Percentiles rank a stretch among this genome's conserved stretches.
These are phyloP conservation scores for Sclerotinia minor DNA, from an alignment of 2,329 filamentous ascomycete genomes.

Conservation along the genomic window DNA sequence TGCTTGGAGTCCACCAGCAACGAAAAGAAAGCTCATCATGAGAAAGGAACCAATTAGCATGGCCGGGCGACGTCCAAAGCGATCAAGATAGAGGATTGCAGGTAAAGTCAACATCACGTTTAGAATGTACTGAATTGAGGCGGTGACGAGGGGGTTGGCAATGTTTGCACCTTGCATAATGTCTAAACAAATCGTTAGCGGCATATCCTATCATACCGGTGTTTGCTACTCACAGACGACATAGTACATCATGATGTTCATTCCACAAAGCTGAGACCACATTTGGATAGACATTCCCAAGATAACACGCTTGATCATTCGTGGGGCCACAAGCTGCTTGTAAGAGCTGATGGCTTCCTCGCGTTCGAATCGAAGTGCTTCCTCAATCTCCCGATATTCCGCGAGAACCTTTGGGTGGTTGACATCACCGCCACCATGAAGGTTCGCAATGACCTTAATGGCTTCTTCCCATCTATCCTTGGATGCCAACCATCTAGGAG, in stretches of 20 bases:
- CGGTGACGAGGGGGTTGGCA: slow-evolving; percentile 61
- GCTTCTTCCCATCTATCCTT: slow-evolving; percentile 68
- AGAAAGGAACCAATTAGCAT: slow-evolving; percentile 61
- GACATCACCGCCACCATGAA: slow-evolving; percentile 59
- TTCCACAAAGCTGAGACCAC: slow-evolving; percentile 73
- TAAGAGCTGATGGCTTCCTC: slow-evolving; percentile 69
- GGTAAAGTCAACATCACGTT: slow-evolving; percentile 78
- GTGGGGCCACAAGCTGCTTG: slow-evolving; percentile 67
- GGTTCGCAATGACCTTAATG: slow-evolving; percentile 54
- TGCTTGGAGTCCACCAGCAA: slow-evolving; percentile 63
- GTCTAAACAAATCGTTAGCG: slow-evolving; percentile 43
- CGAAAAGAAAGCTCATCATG: slow-evolving; percentile 63
- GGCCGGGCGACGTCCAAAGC: slow-evolving; percentile 69
- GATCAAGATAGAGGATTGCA: slow-evolving; percentile 72
- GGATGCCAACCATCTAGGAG: slow-evolving; percentile 68
- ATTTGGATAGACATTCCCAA: slow-evolving; percentile 73
- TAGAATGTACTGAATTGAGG: slow-evolving; percentile 73
- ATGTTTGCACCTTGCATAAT: slow-evolving; percentile 66
- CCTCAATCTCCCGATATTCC: slow-evolving; percentile 67
- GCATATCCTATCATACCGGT: background rate
- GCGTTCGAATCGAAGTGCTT: slow-evolving; percentile 72
- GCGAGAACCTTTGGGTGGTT: slow-evolving; percentile 61
- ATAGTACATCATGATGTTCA: slow-evolving; percentile 73
- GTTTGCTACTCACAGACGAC: slow-evolving; percentile 52
- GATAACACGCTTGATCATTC: slow-evolving; percentile 69